Base-by-base conservation (phyloP, 1,139 yeast species). In the Pneumocystis jirovecii region DNA sequence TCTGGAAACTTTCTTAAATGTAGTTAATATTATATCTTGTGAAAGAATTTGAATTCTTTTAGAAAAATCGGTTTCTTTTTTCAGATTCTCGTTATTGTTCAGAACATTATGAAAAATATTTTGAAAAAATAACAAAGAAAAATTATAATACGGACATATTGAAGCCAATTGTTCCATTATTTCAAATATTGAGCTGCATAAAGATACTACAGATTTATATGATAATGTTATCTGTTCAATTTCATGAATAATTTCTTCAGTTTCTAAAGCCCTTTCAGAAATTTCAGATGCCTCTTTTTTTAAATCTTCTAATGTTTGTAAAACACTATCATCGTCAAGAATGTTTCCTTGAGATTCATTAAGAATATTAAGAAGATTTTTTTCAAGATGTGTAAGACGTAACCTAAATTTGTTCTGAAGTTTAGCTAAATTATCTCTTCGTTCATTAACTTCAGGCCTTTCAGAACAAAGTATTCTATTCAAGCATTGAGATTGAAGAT, bases 361-460 rank as follows among this genome's bases (percentile, higher is more conserved):
- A 66, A 91, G 76, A 0, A 85, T 80, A 10, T 79, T 77, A 66
- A 90, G 77, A 4, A 91, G 77, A 17, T 81, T 80, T n/a, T 79
- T 77, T 70, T 90, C 96, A 35, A 89, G 78, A 1, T 73, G 73
- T 56, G 81, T 79, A 64, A 91, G 74, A 39, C 80, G 81, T 0
- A 79, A 78, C 66, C 79, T 81, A 71, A 85, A 87, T 66, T 84
- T 86, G 10, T 86, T 82, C 69, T 84, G 85, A n/a, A 84, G 73
- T 50, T 77, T 76, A 19, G 82, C 74, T 66, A 86, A 73, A 56
- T 82, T 84, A 0, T 76, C 70, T 65, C 93, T 79, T 71, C 84
- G 80, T 17, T 73, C 71, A 68, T 87, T 91, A 19, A 88, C 74
- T 15, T 85, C 93, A 0, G 97, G 96, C 39, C 82, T 78, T 67